Percentiles rank a stretch among this genome's conserved stretches.
phyloP scores from a whole-genome alignment of 2,329 filamentous ascomycete genomes.

The Aspergillus melleus region DNA sequence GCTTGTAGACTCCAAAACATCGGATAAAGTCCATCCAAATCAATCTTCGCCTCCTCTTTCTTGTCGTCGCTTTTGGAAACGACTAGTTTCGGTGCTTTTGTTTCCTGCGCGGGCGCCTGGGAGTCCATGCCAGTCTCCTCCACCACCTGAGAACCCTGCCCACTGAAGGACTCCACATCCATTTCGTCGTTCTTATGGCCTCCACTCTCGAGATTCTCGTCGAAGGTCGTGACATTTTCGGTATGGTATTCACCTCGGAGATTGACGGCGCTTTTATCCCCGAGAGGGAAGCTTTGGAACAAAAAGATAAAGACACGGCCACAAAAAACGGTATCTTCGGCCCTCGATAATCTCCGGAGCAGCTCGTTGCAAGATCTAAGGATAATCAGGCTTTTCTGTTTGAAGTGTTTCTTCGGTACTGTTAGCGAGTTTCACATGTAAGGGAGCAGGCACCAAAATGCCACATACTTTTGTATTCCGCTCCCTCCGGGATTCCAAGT shows the following conservation, averaged over 20 bases:
- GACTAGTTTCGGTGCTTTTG: constrained; percentile 27
- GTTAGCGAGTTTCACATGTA: constrained; percentile 21
- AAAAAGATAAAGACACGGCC: constrained; percentile 97
- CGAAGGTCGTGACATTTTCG: constrained; percentile 88
- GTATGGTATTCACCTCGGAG: constrained; percentile 92
- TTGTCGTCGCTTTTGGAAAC: constrained; percentile 23
- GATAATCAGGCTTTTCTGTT: constrained; percentile 83
- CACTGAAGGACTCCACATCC: constrained; percentile 62
- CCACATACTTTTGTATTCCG: constrained; percentile 70
- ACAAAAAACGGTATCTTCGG: constrained; percentile 96
- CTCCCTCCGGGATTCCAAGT: constrained; percentile 88
- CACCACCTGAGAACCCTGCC: constrained; percentile 34
- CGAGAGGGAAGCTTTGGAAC: constrained; percentile 95
- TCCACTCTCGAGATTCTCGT: constrained; percentile 52
- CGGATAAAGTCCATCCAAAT: constrained; percentile 76
- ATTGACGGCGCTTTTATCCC: constrained; percentile 97
- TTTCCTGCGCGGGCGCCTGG: constrained; percentile 14
- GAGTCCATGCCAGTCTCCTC: constrained; percentile 24
- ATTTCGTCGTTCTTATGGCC: constrained; percentile 54
- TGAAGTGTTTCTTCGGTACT: constrained; percentile 61
- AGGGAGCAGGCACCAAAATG: not conserved
- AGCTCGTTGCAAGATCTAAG: constrained; percentile 95
- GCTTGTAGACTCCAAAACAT: constrained; percentile 93
- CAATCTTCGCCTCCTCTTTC: constrained; percentile 49
- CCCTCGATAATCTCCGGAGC: constrained; percentile 86